Conservation (phyloP, 1,139 yeast genomes). For the Blastobotrys illinoisensis region DNA sequence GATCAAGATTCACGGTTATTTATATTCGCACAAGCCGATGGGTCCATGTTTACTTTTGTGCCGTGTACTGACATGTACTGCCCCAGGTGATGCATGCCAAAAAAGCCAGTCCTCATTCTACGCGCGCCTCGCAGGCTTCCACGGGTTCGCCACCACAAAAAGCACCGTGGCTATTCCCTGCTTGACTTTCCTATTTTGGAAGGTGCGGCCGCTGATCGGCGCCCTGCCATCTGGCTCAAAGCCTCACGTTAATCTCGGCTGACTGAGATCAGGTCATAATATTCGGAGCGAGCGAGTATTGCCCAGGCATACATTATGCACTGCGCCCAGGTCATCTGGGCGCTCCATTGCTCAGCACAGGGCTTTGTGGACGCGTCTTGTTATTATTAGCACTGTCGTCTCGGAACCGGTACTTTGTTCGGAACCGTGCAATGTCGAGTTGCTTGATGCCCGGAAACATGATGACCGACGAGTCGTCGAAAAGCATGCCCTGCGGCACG, state of each 20-base stretch:
- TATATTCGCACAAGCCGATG: neutral
- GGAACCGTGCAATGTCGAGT: constrained; percentile 1
- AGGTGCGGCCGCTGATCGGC: neutral
- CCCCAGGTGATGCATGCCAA: neutral
- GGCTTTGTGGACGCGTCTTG: neutral
- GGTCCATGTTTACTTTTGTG: neutral
- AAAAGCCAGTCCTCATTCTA: neutral
- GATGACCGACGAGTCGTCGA: constrained; percentile 1
- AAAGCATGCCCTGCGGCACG: neutral
- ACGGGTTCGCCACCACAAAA: neutral
- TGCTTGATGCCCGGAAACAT: constrained; percentile 1
- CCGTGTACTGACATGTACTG: neutral
- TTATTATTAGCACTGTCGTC: neutral
- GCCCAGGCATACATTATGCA: neutral
- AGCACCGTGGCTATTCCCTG: neutral
- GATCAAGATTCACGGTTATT: neutral
- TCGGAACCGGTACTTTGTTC: neutral
- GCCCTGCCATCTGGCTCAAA: neutral
- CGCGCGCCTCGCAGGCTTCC: neutral
- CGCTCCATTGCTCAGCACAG: too few species aligned
- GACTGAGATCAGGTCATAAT: neutral
- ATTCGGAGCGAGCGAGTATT: neutral
- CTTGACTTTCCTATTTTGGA: neutral
- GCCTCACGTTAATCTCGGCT: neutral
- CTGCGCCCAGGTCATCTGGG: neutral